A percentile compares a stretch with the other conserved stretches of the same genome.
phyloP scores from a whole-genome alignment of 164 flowering plant species.

The Saururus chinensis region DNA sequence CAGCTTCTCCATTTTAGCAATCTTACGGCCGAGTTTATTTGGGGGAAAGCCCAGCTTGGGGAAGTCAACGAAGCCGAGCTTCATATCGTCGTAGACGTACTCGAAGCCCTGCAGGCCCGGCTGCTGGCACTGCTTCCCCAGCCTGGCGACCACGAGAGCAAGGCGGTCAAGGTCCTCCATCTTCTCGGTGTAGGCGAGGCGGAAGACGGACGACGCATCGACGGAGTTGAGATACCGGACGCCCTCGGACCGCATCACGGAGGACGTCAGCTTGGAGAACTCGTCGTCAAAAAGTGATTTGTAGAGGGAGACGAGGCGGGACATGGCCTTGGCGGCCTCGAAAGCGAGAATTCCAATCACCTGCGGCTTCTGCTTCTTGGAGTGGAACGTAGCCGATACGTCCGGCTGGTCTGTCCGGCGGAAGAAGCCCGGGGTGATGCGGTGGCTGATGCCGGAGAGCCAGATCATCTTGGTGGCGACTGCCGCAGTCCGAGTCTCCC shows the following conservation, averaged over 20 bases:
- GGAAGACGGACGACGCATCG: slow-evolving; percentile 43
- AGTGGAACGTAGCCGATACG: not conserved
- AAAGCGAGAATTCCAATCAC: slow-evolving; percentile 56
- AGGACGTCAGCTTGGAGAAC: slow-evolving; percentile 24
- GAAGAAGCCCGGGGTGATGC: slow-evolving; percentile 8
- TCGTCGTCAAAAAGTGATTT: slow-evolving; percentile 50
- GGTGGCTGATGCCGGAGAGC: slow-evolving; percentile 14
- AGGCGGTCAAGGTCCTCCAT: slow-evolving; percentile 51
- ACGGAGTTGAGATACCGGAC: slow-evolving; percentile 42
- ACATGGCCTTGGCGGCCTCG: slow-evolving; percentile 70
- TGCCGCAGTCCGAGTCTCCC: not conserved
- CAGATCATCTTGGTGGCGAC: slow-evolving; percentile 9
- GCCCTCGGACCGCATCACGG: slow-evolving; percentile 32
- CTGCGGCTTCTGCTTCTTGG: not conserved
- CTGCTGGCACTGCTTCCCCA: slow-evolving; percentile 47
- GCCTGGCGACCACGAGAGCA: slow-evolving; percentile 30
- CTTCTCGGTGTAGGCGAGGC: slow-evolving; percentile 48
- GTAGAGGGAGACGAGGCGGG: slow-evolving; percentile 50
- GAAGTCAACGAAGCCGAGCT: slow-evolving; percentile 25
- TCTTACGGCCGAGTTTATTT: slow-evolving; percentile 19
- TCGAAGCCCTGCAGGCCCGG: slow-evolving; percentile 34
- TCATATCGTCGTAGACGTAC: slow-evolving; percentile 33
- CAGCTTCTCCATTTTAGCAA: slow-evolving; percentile 46
- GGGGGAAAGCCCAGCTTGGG: slow-evolving; percentile 12
- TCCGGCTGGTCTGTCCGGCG: not conserved